Conservation (phyloP, 129 eudicot genomes). For the Flaveria bidentis region DNA sequence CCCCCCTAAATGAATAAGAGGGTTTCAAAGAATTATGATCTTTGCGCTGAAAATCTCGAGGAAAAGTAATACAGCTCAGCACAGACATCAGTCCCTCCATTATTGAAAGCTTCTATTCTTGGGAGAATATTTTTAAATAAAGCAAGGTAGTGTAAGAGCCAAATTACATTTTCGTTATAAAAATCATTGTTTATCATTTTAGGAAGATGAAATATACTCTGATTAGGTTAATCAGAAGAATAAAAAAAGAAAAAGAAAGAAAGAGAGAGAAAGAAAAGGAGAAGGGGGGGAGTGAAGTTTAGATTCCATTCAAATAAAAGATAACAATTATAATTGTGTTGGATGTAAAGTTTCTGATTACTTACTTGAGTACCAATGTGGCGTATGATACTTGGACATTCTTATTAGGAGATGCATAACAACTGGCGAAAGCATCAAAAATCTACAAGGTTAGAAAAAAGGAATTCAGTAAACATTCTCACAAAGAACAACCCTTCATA, state of each 20-base stretch:
- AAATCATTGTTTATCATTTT: background rate
- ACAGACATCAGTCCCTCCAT: background rate
- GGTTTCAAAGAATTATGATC: background rate
- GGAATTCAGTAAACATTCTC: conserved; percentile 1
- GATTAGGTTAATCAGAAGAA: background rate
- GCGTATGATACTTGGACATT: conserved; percentile 86
- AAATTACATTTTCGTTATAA: background rate
- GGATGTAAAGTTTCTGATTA: conserved; percentile 7
- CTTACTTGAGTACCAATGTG: conserved; percentile 93
- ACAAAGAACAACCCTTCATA: background rate
- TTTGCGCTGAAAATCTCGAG: background rate
- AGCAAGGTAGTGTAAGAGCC: background rate
- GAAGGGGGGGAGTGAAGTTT: background rate
- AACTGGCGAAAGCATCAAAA: conserved; percentile 83
- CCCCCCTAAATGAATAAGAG: background rate
- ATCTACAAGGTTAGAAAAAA: conserved; percentile 55
- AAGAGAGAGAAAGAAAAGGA: background rate
- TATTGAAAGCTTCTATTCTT: conserved; percentile 8
- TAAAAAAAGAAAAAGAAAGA: too few species aligned
- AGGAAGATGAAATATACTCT: background rate
- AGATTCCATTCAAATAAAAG: conserved; percentile 2
- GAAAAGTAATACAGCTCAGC: background rate
- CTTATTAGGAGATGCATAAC: conserved; percentile 75
- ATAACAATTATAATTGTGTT: background rate
- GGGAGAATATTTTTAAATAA: background rate